Percentiles rank a stretch among this genome's conserved stretches.
These are phyloP conservation scores for Athelia psychrophila DNA, from an alignment of 1,284 basidiomycete species.

Conservation along the genomic window DNA sequence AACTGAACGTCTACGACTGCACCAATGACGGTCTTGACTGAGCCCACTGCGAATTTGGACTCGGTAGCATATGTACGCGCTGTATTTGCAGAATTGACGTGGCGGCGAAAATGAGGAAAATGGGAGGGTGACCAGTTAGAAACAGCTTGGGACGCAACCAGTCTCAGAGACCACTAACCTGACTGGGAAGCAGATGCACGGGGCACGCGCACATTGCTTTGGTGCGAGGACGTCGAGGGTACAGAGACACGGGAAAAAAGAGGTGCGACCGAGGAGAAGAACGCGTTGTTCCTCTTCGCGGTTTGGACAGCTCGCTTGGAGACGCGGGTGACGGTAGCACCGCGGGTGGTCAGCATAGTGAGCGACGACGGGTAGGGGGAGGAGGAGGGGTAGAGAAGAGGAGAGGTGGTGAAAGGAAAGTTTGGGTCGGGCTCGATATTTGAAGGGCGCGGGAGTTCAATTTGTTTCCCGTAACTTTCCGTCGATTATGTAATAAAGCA, in stretches of 20 bases:
- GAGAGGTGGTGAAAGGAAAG: neutral
- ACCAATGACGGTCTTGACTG: constrained; percentile 95
- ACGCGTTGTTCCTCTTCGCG: constrained; percentile 70
- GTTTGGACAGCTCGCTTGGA: constrained; percentile 76
- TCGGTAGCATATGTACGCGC: constrained; percentile 92
- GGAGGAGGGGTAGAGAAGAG: constrained; percentile 11
- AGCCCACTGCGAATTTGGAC: constrained; percentile 66
- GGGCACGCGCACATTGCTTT: constrained; percentile 37
- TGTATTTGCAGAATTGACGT: constrained; percentile 27
- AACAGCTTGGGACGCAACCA: constrained; percentile 12
- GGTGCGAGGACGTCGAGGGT: constrained; percentile 37
- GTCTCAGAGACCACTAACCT: constrained; percentile 30
- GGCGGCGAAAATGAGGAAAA: constrained; percentile 13
- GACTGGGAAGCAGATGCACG: constrained; percentile 38
- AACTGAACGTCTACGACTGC: constrained; percentile 99
- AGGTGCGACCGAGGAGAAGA: constrained; percentile 71
- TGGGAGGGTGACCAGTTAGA: constrained; percentile 14
- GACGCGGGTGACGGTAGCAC: constrained; percentile 76
- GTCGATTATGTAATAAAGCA: neutral
- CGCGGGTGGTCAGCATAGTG: constrained; percentile 79
- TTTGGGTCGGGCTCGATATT: neutral
- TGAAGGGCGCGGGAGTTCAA: neutral
- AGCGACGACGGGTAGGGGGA: constrained; percentile 15
- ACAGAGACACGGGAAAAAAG: constrained; percentile 42
- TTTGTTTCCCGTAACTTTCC: neutral